Evolutionary conservation across 2,329 filamentous ascomycete genomes (phyloP), one percentile per base, ranked within the genome.

Genomic region (Cryphonectria japonica): DNA sequence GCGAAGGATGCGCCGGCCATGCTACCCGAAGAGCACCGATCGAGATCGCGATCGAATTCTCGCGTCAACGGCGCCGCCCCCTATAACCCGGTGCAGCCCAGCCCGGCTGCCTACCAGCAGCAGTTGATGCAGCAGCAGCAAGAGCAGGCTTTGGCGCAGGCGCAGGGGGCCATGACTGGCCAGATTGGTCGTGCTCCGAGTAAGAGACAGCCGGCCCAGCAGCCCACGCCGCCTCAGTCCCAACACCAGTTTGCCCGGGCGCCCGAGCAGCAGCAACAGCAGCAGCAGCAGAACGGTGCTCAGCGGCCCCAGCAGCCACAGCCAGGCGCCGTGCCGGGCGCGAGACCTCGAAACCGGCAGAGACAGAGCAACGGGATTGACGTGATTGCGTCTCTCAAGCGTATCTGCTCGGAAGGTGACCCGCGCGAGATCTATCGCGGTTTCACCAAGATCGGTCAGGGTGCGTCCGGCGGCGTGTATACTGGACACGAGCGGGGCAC

Each of bases 391-490:
- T 91, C 93, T 26, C 86, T 99, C 68, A 93, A 94, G 80, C 89
- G 93, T 43, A 98, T 99, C 74, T 98, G 96, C 80, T 95, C 91
- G 32, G 90, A 94, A 68, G 93, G 93, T 64, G 95, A 99, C 78
- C 96, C 96, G 3, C 93, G 93, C 37, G 91, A 93, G 69, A 91
- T 95, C 74, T 99, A 97, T 82, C 89, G 91, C 70, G 91, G 92
- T 70, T 89, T 98, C 76, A 95, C 90, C 79, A 98, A 98, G 84
- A 98, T 99, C 79, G 96, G 96, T 0, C 96, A 99, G 82, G 96
- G 96, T 80, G 96, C 96, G 52, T 98, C 95, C 11, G 96, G 96
- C 76, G 96, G 96, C 73, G 96, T 99, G 0, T 99, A 91, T 78
- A 97, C 94, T 0, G 96, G 95, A 3, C 93, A 95, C 79, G 93